phyloP scores from a whole-genome alignment of 116 monocot species.

The Zostera marina region DNA sequence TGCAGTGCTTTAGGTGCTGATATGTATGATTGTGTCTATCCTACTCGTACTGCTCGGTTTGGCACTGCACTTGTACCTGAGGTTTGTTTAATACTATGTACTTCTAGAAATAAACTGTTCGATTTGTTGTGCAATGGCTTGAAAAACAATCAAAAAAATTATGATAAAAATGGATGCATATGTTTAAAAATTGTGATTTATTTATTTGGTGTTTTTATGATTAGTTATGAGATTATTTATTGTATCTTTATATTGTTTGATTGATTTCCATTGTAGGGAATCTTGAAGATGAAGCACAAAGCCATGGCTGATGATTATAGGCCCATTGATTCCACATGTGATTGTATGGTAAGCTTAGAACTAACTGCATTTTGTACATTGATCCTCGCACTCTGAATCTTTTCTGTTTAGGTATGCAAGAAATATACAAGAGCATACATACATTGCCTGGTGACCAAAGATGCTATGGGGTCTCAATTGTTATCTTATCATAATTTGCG shows the following conservation, averaged over 20 bases:
- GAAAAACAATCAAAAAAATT: no score
- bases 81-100: conserved; percentile 20
- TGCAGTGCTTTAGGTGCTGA: conserved; percentile 99
- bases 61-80: conserved; percentile 94
- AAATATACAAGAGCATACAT: conserved; percentile 89
- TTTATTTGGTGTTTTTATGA: no score
- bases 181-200: no score
- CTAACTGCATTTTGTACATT: not conserved
- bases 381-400: no score
- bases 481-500: conserved; percentile 86
- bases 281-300: conserved; percentile 78
- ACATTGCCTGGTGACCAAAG: conserved; percentile 84
- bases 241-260: not conserved
- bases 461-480: conserved; percentile 97
- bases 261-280: conserved; percentile 35
- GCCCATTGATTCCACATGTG: conserved; percentile 81
- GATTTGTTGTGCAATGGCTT: no score
- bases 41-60: conserved; percentile 96
- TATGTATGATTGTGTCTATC: conserved; percentile 99
- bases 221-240: no score
- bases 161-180: no score
- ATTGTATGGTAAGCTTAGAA: conserved; percentile 61
- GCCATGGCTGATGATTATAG: conserved; percentile 80
- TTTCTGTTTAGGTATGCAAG: conserved; percentile 54
- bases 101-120: not conserved